Conservation (phyloP, 2,329 filamentous ascomycete species). For the Aspergillus sojae region DNA sequence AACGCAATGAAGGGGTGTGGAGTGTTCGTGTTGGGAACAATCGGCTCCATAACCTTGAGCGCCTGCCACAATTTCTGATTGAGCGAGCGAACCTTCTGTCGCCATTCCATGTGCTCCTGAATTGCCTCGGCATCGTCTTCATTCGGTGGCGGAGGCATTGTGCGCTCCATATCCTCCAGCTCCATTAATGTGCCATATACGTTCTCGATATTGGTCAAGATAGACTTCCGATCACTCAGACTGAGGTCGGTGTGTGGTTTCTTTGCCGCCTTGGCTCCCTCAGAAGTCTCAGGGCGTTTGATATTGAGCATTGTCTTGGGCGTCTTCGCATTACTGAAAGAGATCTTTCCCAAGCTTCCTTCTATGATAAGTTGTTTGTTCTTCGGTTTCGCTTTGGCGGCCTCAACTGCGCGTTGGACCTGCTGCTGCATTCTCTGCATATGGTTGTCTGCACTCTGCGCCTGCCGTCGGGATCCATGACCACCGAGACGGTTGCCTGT, state of each 20-base stretch:
- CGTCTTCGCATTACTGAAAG: constrained; percentile 98
- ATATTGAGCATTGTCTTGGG: constrained; percentile 94
- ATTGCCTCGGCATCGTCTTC: constrained; percentile 70
- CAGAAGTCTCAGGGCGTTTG: constrained; percentile 76
- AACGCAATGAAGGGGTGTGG: constrained; percentile 95
- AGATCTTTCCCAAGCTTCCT: constrained; percentile 95
- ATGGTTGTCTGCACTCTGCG: constrained; percentile 88
- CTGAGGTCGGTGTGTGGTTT: constrained; percentile 55
- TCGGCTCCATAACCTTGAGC: constrained; percentile 91
- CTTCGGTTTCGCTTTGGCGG: constrained; percentile 95
- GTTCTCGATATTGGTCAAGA: constrained; percentile 82
- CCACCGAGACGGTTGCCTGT: constrained; percentile 81
- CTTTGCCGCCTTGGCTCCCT: constrained; percentile 56
- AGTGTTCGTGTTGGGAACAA: constrained; percentile 68
- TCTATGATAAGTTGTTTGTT: constrained; percentile 97
- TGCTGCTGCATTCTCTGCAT: constrained; percentile 99
- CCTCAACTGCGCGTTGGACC: constrained; percentile 94
- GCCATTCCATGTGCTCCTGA: constrained; percentile 78
- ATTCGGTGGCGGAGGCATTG: constrained; percentile 69
- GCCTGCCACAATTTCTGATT: constrained; percentile 82
- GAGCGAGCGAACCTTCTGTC: constrained; percentile 68
- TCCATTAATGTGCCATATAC: constrained; percentile 89
- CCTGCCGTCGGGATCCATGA: constrained; percentile 67
- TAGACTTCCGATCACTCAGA: constrained; percentile 74
- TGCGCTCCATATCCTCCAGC: constrained; percentile 89